These are phyloP conservation scores for Entomophthora muscae DNA, from an alignment of 371 early-diverging fungal genomes.

Conservation along the genomic window DNA sequence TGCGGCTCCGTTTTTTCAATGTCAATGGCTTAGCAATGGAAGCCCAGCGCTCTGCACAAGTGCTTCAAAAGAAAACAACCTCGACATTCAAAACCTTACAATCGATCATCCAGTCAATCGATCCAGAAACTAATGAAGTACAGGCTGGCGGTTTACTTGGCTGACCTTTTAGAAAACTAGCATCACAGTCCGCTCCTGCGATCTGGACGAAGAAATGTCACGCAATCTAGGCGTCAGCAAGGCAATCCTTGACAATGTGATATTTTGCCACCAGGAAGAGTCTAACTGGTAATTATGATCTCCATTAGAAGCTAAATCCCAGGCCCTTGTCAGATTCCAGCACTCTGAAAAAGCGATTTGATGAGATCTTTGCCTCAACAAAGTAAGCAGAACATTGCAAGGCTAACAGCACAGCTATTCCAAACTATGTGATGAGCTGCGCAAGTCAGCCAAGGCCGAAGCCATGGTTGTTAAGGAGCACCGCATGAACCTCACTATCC, in stretches of 20 bases:
- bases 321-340: constrained; percentile 88
- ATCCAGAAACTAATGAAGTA: constrained; percentile 42
- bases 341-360: constrained; percentile 93
- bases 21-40: constrained; percentile 56
- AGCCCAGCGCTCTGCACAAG: constrained; percentile 58
- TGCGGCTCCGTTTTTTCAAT: constrained; percentile 75
- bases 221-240: constrained; percentile 73
- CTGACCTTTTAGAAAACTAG: constrained; percentile 27
- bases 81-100: constrained; percentile 77
- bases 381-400: constrained; percentile 25
- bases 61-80: constrained; percentile 45
- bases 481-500: constrained; percentile 38
- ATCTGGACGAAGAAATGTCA: constrained; percentile 76
- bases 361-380: constrained; percentile 95
- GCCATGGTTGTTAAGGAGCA: constrained; percentile 41
- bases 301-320: no score
- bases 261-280: constrained; percentile 99
- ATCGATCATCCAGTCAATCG: constrained; percentile 37
- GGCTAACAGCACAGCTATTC: constrained; percentile 31
- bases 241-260: constrained; percentile 95
- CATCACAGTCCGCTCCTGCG: constrained; percentile 66
- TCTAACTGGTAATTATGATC: constrained; percentile 77
- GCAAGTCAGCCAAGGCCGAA: constrained; percentile 58
- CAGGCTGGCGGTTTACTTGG: no score
- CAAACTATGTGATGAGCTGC: constrained; percentile 79